Evolutionary conservation across 352 stramenopile genomes (phyloP).

Genomic region (Phytophthora nicotianae): DNA sequence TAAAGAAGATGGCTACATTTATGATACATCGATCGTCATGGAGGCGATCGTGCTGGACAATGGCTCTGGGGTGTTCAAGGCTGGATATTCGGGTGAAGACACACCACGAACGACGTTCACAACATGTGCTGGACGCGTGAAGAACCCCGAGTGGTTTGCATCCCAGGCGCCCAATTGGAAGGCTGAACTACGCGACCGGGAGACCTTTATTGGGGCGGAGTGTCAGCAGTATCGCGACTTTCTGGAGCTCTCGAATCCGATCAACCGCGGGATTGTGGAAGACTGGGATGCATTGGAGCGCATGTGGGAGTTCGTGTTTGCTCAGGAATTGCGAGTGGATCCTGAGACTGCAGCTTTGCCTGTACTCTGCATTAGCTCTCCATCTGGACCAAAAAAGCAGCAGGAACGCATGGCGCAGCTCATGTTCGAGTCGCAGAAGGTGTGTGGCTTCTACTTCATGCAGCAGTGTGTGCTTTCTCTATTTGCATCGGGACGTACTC

Average conservation of each 20-base stretch:
- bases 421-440: slow-evolving; percentile 87
- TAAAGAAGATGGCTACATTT: slow-evolving; percentile 29
- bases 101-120: slow-evolving; percentile 76
- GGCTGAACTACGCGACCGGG: slow-evolving; percentile 68
- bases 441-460: slow-evolving; percentile 86
- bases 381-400: slow-evolving; percentile 62
- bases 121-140: slow-evolving; percentile 64
- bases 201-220: slow-evolving; percentile 70
- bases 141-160: slow-evolving; percentile 85
- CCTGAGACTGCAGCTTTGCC: slow-evolving; percentile 74
- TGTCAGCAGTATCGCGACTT: slow-evolving; percentile 74
- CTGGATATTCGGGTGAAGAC: slow-evolving; percentile 87
- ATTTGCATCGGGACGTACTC: slow-evolving; percentile 86
- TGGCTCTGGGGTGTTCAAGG: slow-evolving; percentile 82
- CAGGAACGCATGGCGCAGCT: slow-evolving; percentile 83
- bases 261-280: slow-evolving; percentile 78
- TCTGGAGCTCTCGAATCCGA: slow-evolving; percentile 71
- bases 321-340: slow-evolving; percentile 77
- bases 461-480: slow-evolving; percentile 85
- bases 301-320: slow-evolving; percentile 87
- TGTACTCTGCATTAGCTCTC: slow-evolving; percentile 71
- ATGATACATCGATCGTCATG: slow-evolving; percentile 39
- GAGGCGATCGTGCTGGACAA: slow-evolving; percentile 90
- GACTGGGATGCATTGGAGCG: slow-evolving; percentile 89
- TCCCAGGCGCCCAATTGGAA: slow-evolving; percentile 64